Evolutionary conservation across 1,139 yeast species (phyloP).

Genomic region (Zygoascus meyerae): DNA sequence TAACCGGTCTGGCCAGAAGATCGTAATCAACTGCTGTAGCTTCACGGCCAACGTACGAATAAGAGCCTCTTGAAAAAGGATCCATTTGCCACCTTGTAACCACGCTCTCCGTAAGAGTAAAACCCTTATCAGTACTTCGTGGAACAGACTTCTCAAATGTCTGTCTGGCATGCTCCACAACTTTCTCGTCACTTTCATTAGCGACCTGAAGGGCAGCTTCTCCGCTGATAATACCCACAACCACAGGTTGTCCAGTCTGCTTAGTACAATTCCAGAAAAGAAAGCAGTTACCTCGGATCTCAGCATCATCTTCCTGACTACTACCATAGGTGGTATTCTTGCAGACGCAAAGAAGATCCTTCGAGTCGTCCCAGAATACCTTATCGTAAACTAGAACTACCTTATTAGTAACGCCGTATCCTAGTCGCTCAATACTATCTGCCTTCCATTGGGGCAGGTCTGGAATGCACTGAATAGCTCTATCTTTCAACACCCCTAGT

Average conservation of each 20-base stretch:
- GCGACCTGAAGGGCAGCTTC: slow-evolving; percentile 35
- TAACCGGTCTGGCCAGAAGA: slow-evolving; percentile 36
- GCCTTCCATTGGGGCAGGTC: slow-evolving; percentile 40
- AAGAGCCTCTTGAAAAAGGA: slow-evolving; percentile 38
- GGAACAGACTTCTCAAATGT: slow-evolving; percentile 31
- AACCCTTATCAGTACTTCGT: slow-evolving; percentile 14
- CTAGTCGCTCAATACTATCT: slow-evolving; percentile 37
- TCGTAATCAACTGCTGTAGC: slow-evolving; percentile 42
- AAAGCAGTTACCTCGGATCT: slow-evolving; percentile 36
- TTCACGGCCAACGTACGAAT: slow-evolving; percentile 39
- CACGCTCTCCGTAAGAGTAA: slow-evolving; percentile 34
- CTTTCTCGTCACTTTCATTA: slow-evolving; percentile 31
- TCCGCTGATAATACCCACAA: slow-evolving; percentile 39
- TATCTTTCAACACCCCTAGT: slow-evolving; percentile 38
- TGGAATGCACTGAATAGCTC: slow-evolving; percentile 38
- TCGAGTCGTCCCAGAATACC: slow-evolving; percentile 38
- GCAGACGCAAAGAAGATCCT: slow-evolving; percentile 34
- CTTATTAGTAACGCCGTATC: slow-evolving; percentile 40
- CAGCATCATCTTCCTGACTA: slow-evolving; percentile 23
- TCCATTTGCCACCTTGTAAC: slow-evolving; percentile 43
- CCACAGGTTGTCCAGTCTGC: slow-evolving; percentile 35
- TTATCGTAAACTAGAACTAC: slow-evolving; percentile 34
- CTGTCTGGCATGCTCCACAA: slow-evolving; percentile 33
- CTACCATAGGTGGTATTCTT: slow-evolving; percentile 20
- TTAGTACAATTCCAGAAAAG: slow-evolving; percentile 38